Conservation (phyloP, 208 protist species). For the Trypanosoma boissoni region DNA sequence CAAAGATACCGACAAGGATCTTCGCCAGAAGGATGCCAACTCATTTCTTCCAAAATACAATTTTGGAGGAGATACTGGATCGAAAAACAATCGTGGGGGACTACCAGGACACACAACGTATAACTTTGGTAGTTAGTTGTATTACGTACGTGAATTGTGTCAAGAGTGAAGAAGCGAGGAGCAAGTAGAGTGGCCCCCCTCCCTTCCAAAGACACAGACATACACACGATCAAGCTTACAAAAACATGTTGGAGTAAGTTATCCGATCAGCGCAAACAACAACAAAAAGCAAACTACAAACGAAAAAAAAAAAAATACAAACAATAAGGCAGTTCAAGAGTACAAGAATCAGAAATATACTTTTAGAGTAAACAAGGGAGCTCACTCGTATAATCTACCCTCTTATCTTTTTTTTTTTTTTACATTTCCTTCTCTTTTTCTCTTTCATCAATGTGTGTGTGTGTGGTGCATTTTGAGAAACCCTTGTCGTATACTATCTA, state of each 20-base stretch:
- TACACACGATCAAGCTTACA: not conserved
- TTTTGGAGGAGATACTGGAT: constrained; percentile 12
- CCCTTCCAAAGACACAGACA: not conserved
- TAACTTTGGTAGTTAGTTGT: constrained; percentile 76
- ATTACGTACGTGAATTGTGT: not conserved
- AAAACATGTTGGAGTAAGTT: not conserved
- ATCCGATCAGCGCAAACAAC: not conserved
- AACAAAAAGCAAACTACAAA: not conserved
- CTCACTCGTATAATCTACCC: not conserved
- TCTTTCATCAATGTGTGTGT: constrained; percentile 7
- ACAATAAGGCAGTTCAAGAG: not conserved
- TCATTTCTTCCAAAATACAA: constrained; percentile 12
- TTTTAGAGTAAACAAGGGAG: not conserved
- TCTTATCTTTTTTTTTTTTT: constrained; percentile 6
- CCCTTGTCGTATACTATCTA: constrained; percentile 1
- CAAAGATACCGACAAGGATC: not conserved
- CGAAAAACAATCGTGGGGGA: not conserved
- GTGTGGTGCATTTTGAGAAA: not conserved
- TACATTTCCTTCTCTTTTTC: constrained; percentile 16
- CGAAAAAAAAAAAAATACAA: constrained; percentile 8
- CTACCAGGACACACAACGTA: constrained; percentile 27
- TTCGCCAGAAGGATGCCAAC: not conserved
- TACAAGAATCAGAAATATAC: not conserved
- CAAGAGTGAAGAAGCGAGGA: not conserved
- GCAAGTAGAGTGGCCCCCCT: constrained; percentile 7